Conservation (phyloP, 2,329 filamentous ascomycete genomes). For the Diaporthe amygdali region DNA sequence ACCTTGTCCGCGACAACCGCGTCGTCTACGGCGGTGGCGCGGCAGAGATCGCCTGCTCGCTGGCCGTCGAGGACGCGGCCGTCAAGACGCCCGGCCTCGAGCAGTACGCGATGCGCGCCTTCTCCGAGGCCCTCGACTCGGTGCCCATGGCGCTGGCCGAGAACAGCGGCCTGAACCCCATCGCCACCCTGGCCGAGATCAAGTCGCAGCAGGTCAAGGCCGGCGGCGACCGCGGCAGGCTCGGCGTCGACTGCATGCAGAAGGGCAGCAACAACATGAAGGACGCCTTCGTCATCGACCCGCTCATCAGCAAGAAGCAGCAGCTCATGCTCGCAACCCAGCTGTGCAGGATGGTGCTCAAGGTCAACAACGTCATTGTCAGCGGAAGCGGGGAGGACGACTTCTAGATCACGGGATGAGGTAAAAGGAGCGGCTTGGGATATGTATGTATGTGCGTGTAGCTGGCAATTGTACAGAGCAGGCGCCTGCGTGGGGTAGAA, state of each 20-base stretch:
- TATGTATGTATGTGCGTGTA: neutral
- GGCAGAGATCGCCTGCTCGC: constrained; percentile 94
- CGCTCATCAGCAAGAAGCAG: constrained; percentile 96
- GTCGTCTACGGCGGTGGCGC: constrained; percentile 97
- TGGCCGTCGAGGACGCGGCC: constrained; percentile 94
- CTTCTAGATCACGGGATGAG: constrained; percentile 60
- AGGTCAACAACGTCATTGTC: constrained; percentile 96
- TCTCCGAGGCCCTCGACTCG: constrained; percentile 90
- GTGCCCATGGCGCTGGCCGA: constrained; percentile 96
- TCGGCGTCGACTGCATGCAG: constrained; percentile 98
- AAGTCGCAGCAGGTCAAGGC: constrained; percentile 96
- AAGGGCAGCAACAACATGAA: constrained; percentile 96
- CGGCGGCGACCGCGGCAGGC: constrained; percentile 56
- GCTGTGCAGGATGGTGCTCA: constrained; percentile 96
- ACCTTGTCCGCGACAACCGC: constrained; percentile 93
- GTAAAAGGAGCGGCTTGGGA: neutral
- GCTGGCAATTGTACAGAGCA: constrained; percentile 18
- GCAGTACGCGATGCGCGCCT: constrained; percentile 98
- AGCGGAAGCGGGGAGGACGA: constrained; percentile 86
- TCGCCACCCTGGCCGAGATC: constrained; percentile 91
- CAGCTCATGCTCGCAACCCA: constrained; percentile 96
- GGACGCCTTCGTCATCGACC: constrained; percentile 97
- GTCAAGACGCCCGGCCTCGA: constrained; percentile 95
- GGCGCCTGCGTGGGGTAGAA: neutral
- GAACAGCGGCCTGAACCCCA: constrained; percentile 95